Percentiles rank a stretch among this genome's conserved stretches.
Conservation (phyloP, 179 eudicot species). For the Heliamphora pulchella region DNA sequence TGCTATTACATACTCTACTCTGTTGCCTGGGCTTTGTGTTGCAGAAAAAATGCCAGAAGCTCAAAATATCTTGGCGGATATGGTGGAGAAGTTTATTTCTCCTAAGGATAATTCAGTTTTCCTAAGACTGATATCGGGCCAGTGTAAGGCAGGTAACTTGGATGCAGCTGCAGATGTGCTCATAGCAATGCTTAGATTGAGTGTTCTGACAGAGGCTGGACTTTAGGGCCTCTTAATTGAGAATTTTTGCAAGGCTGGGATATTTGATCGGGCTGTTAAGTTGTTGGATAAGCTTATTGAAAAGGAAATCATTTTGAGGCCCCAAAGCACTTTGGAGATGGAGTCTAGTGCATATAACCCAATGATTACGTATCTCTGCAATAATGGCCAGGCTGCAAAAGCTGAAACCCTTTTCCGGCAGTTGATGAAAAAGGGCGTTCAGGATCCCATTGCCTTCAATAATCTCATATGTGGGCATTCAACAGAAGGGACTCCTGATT, state of each 20-base stretch:
- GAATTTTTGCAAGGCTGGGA: constrained; percentile 58
- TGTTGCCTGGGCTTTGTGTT: constrained; percentile 88
- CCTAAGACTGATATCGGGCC: constrained; percentile 50
- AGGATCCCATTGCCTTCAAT: constrained; percentile 60
- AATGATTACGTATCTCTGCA: constrained; percentile 62
- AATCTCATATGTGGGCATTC: constrained; percentile 74
- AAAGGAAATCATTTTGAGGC: constrained; percentile 66
- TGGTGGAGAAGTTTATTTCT: constrained; percentile 51
- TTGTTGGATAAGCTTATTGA: constrained; percentile 71
- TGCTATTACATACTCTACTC: constrained; percentile 68
- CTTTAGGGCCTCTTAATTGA: constrained; percentile 81
- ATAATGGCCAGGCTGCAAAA: constrained; percentile 52
- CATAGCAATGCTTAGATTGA: constrained; percentile 60
- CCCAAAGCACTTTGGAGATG: constrained; percentile 54
- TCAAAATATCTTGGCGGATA: constrained; percentile 51
- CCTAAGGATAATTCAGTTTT: constrained; percentile 70
- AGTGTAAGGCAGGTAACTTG: constrained; percentile 66
- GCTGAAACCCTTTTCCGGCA: constrained; percentile 82
- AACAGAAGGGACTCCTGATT: constrained; percentile 59
- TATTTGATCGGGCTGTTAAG: constrained; percentile 59
- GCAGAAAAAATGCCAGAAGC: constrained; percentile 72
- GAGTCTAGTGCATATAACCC: constrained; percentile 72
- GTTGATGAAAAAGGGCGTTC: constrained; percentile 81
- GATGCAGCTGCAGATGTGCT: constrained; percentile 87
- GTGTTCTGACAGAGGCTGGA: constrained; percentile 79